phyloP scores from a whole-genome alignment of 2,329 filamentous ascomycete genomes.

The Leptographium procerum region DNA sequence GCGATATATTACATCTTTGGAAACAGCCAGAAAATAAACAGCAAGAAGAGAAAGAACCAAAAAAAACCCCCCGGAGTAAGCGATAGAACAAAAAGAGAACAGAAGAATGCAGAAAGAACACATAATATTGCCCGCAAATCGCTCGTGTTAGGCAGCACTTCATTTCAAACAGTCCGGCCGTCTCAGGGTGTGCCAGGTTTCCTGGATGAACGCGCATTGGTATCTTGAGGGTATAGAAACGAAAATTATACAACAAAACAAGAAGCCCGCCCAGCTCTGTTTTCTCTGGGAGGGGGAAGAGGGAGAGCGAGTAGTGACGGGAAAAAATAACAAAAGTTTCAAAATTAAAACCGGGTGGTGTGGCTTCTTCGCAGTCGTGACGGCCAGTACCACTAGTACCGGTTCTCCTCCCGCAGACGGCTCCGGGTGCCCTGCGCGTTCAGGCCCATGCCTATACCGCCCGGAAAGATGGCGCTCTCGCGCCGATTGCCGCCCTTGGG shows the following conservation, averaged over 20 bases:
- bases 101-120: neutral
- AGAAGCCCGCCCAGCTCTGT: neutral
- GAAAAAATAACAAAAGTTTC: slow-evolving; percentile 7
- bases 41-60: neutral
- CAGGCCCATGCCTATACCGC: slow-evolving; percentile 26
- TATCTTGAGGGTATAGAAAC: slow-evolving; percentile 6
- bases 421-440: slow-evolving; percentile 40
- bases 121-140: neutral
- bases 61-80: neutral
- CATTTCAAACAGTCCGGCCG: neutral
- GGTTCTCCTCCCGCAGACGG: slow-evolving; percentile 43
- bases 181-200: neutral
- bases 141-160: neutral
- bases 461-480: slow-evolving; percentile 47
- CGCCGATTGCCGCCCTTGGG: slow-evolving; percentile 30
- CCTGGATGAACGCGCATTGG: neutral
- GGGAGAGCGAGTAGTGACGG: neutral
- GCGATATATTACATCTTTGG: neutral
- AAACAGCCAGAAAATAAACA: neutral
- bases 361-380: slow-evolving; percentile 7
- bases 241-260: neutral
- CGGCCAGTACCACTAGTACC: slow-evolving; percentile 23
- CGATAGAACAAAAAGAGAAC: neutral
- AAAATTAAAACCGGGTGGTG: slow-evolving; percentile 9
- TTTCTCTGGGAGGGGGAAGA: neutral